Evolutionary conservation across 129 eudicot species (phyloP), one percentile per base, ranked within the genome.

Genomic region (Chrysanthemum makinoi): DNA sequence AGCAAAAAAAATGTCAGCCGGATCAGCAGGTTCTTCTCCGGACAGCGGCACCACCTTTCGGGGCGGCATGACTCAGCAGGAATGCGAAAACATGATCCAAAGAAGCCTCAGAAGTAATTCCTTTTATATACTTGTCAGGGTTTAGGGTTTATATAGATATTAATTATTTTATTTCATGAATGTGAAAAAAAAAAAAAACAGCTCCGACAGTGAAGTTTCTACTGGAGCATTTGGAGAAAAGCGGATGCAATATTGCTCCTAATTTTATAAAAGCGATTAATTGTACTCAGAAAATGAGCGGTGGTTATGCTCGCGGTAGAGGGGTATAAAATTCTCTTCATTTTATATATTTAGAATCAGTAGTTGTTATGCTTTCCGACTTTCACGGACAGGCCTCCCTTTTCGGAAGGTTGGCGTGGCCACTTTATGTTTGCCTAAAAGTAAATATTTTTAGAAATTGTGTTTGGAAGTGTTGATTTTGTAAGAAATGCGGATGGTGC

Each of bases 161-260:
- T 1, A 22, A 26, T 26, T 26, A 26, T 26, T 55, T 55, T 3
- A 2, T 55, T 17, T 56, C 1, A 7, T 56, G 3, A 14, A 14
- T 13, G 18, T 54, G 6, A n/a, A 5, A 5, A 22, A 20, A 20
- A 20, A 20, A 20, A 20, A 3, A 3, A n/a, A 1, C 85, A 92
- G 95, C 86, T 64, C 98, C 98, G 0, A 77, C 76, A 88, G 97
- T 84, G 85, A 95, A 84, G 72, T 95, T 95, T 66, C 73, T 95
- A 77, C 85, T 54, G 72, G 95, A 95, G 56, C 85, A 90, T 52
- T 59, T 90, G 88, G 89, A 81, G 82, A 90, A 95, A 83, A 64
- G 89, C n/a, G 97, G 99, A 33, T 95, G 99, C 69, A 18, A 52
- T 19, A 72, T 88, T 39, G 78, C 82, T 3, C 68, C 75, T 50